phyloP scores from a whole-genome alignment of 2,329 filamentous ascomycete genomes.

The Ceratocystis variospora region DNA sequence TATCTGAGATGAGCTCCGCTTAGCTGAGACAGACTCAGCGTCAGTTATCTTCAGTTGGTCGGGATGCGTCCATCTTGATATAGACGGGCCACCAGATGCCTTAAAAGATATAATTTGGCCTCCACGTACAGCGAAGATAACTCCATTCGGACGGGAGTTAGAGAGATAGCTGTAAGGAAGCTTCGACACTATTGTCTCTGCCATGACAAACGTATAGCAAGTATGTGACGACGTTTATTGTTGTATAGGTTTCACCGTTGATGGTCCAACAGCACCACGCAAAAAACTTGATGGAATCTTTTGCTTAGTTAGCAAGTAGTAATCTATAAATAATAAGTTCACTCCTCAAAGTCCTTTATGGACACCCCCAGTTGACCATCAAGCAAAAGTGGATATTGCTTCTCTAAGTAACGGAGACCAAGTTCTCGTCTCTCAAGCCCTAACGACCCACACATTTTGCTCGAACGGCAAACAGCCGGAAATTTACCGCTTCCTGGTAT shows the following conservation, averaged over 20 bases:
- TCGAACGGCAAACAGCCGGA: constrained; percentile 1
- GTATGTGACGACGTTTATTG: not conserved
- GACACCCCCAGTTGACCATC: not conserved
- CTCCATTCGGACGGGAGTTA: constrained; percentile 35
- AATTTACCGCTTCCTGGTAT: constrained; percentile 2
- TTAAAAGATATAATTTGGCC: constrained; percentile 56
- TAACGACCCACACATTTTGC: constrained; percentile 23
- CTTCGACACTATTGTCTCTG: constrained; percentile 27
- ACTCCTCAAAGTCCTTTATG: not conserved
- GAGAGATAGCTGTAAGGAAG: constrained; percentile 53
- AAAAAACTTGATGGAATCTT: not conserved
- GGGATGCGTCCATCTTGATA: constrained; percentile 49
- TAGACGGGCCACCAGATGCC: constrained; percentile 40
- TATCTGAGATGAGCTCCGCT: constrained; percentile 22
- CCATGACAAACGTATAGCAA: constrained; percentile 3
- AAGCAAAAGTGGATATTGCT: constrained; percentile 17
- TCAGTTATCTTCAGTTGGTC: constrained; percentile 26
- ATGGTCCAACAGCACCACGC: not conserved
- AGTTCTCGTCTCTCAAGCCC: constrained; percentile 26
- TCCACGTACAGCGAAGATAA: constrained; percentile 62
- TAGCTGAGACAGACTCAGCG: constrained; percentile 21
- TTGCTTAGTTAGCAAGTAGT: not conserved
- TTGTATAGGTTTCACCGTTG: not conserved
- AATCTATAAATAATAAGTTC: not conserved
- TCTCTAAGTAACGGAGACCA: constrained; percentile 19